Evolutionary conservation across 2,329 filamentous ascomycete species (phyloP), one percentile per base, ranked within the genome.

Genomic region (Bipolaris bicolor): DNA sequence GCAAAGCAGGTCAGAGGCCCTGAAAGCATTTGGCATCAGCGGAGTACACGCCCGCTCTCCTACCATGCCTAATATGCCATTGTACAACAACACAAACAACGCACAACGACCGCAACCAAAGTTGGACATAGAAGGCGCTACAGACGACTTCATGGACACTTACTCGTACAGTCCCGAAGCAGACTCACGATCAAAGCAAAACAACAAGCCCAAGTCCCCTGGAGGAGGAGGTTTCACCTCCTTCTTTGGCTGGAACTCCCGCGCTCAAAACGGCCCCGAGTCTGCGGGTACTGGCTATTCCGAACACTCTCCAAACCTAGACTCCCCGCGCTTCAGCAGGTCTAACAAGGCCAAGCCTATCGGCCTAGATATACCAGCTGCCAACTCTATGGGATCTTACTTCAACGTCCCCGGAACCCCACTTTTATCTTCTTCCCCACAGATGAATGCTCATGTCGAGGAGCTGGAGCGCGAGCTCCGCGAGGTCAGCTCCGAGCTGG

Each of bases 391-490:
- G 60, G 65, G 64, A 67, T 74, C 75, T 1, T 82, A 79, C 73
- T 79, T 80, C 74, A 79, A 80, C 68, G 68, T 81, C 53, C 70
- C 79, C 63, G 81, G 73, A 52, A 83, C 72, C 61, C 82, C 77
- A 61, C 76, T 78, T 48, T 75, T 77, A 57, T 78, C 76, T 47
- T 77, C 65, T 51, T 79, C 75, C 68, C 79, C 70, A 53, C 77
- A 70, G 67, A 79, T 72, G 70, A 83, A 76, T 67, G 80, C 83
- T 64, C 83, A 92, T 76, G 84, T 96, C 70, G 87, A 92, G 75
- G 92, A 96, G 75, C 88, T 99, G 81, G 95, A 99, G 81, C 90
- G 92, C 75, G 95, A 99, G 82, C 79, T 99, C 65, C 91, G 91
- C 68, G 90, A 94, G 77, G 94, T 99, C 78, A 96, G 92, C 80